A percentile compares a stretch with the other conserved stretches of the same genome.
These are phyloP conservation scores for Trichoderma polysporum DNA, from an alignment of 2,329 filamentous ascomycete species.

Conservation along the genomic window DNA sequence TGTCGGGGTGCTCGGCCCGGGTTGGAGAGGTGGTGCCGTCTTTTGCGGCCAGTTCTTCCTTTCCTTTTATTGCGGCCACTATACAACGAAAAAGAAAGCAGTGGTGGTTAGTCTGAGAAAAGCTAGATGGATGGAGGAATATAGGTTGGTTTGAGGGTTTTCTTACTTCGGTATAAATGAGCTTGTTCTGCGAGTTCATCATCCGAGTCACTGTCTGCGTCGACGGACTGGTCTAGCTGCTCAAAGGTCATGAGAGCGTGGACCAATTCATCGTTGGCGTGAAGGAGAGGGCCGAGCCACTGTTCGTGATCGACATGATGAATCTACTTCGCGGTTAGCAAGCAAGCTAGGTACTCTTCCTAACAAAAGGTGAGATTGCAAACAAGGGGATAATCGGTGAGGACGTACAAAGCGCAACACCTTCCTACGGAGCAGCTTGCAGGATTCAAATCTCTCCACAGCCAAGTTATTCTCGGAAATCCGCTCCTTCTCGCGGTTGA, in stretches of 20 bases:
- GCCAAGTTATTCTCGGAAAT: conserved; percentile 82
- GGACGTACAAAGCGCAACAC: conserved; percentile 74
- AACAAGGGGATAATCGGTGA: neutral
- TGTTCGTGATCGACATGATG: conserved; percentile 88
- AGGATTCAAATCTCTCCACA: conserved; percentile 75
- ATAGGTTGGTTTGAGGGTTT: neutral
- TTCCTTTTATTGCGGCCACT: conserved; percentile 56
- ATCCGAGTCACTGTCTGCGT: conserved; percentile 70
- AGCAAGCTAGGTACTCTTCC: neutral
- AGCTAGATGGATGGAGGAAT: too few relatives aligned
- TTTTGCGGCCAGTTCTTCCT: conserved; percentile 41
- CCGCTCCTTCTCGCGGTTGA: conserved; percentile 84
- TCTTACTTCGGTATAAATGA: conserved; percentile 60
- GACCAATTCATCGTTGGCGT: conserved; percentile 95
- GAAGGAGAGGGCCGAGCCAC: conserved; percentile 85
- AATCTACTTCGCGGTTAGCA: conserved; percentile 52
- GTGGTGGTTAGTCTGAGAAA: neutral
- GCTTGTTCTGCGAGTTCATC: conserved; percentile 67
- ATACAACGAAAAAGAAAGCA: neutral
- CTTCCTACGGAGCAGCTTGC: conserved; percentile 80
- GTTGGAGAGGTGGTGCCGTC: conserved; percentile 40
- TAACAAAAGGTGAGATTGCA: neutral
- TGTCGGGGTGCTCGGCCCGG: conserved; percentile 41
- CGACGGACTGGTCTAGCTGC: conserved; percentile 83
- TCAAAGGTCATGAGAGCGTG: conserved; percentile 91